Base-by-base conservation (phyloP, 371 early-diverging fungal genomes). In the Ordospora pajunii region DNA sequence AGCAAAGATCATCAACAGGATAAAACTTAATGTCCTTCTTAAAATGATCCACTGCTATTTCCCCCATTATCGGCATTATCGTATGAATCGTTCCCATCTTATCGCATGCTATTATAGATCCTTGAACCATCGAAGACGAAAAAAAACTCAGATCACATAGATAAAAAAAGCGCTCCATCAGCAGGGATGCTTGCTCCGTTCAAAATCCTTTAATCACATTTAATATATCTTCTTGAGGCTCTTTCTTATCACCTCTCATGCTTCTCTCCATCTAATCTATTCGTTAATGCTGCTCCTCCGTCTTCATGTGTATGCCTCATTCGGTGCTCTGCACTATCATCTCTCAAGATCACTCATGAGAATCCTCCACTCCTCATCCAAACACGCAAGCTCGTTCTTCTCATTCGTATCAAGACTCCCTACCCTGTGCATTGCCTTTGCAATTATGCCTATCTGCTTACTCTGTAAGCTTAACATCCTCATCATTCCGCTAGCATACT, bases 1-100 rank as follows among this genome's bases (percentile, higher is more conserved):
- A 74, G 23, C 65, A 40, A 32, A 44, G 14, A 51, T 74, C 67
- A 32, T 54, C 75, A n/a, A 12, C 11, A 23, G 75, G 75, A 52
- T 74, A 74, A 43, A 71, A 58, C 25, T 49, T 63, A 14, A 71
- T 43, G 12, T 54, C 48, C 22, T 71, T 71, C 63, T 71, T 66
- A 17, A 66, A 66, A 45, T 66, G 66, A 49, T 66, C 66, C 32
- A 49, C 11, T 19, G 19, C 2, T 27, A 66, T 10, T 8, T 12
- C 14, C 7, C 46, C 27, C 46, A 66, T 66, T 4, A 10, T 10
- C 7, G 45, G 48, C 25, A 43, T 27, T 5, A 66, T 22, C n/a
- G 43, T 46, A n/a, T 49, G 66, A 8, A 66, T 44, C 1, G 19
- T 27, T 12, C 66, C 66, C 45, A 46, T 66, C 49, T 66, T 66